Evolutionary conservation across 2,329 filamentous ascomycete species (phyloP), one percentile per base, ranked within the genome.

Genomic region (Ceratocystis destructans): DNA sequence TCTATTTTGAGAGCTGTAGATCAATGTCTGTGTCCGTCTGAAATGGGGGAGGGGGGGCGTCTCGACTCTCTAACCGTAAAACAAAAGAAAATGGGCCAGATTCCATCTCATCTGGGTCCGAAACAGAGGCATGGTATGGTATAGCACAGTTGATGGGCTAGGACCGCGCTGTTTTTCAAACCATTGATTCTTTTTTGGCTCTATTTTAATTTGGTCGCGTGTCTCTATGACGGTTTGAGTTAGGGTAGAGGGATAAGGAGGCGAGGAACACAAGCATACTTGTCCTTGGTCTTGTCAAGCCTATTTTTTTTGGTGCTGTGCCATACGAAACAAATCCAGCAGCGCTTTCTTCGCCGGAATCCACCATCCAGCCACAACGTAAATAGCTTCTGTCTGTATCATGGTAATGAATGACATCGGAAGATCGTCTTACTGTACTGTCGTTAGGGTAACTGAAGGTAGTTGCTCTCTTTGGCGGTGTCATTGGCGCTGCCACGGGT

Each of bases 1-100:
- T 55, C 50, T 55, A 55, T 55, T 55, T 55, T 25, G 7, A 55
- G 50, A 55, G 50, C 17, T 22, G 50, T 25, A 22, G 50, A 55
- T 55, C 50, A 55, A 55, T 25, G 50, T 55, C 50, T 55, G 50
- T 55, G 50, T 55, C 50, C 50, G 50, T 55, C 50, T 55, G 50
- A 55, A 55, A 20, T 55, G 22, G 22, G 22, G 22, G 22, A 2
- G 22, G 37, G 37, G 37, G 37, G 37, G 37, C 6, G 50, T 55
- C 7, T 55, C 25, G 22, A 15, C 28, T 31, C 12, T 55, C 8
- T 31, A 28, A 22, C 50, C 20, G 22, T 15, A 4, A 17, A 12
- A 22, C 20, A 2, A 25, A 22, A 20, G 12, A 25, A 5, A 55
- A 48, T n/a, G 10, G 12, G 37, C 37, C 10, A 28, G 50, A 25